These are phyloP conservation scores for Komagataella phaffii DNA, from an alignment of 805 yeast species.

Conservation along the genomic window DNA sequence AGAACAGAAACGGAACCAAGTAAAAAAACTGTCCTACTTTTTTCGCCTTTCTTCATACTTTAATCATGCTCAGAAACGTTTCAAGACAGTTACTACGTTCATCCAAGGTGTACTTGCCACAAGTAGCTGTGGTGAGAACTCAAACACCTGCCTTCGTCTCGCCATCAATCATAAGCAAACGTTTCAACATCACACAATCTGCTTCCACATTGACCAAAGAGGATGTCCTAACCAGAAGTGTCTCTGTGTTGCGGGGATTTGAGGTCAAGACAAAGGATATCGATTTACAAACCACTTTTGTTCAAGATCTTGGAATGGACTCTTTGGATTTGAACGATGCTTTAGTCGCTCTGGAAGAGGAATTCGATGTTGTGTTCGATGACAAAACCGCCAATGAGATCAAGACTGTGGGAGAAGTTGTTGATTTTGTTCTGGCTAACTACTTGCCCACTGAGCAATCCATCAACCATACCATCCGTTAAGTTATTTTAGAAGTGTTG, in stretches of 20 bases:
- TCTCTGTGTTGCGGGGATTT: slow-evolving; percentile 60
- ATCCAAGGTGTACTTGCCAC: neutral
- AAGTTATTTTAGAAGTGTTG: slow-evolving; percentile 1
- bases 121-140: neutral
- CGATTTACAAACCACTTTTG: slow-evolving; percentile 31
- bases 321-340: slow-evolving; percentile 93
- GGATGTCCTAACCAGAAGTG: slow-evolving; percentile 72
- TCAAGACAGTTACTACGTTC: neutral
- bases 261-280: slow-evolving; percentile 17
- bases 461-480: slow-evolving; percentile 23
- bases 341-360: slow-evolving; percentile 88
- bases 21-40: neutral
- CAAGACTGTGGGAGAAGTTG: slow-evolving; percentile 48
- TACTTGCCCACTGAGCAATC: slow-evolving; percentile 20
- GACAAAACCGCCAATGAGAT: slow-evolving; percentile 40
- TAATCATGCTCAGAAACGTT: neutral
- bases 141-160: slow-evolving; percentile 2
- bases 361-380: slow-evolving; percentile 5
- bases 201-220: slow-evolving; percentile 56
- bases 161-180: slow-evolving; percentile 3
- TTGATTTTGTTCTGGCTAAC: slow-evolving; percentile 32
- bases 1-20: neutral
- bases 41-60: neutral
- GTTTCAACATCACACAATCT: slow-evolving; percentile 16
- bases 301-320: slow-evolving; percentile 75